Evolutionary conservation across 345 rosid genomes (phyloP), one percentile per base, ranked within the genome.

Genomic region (Angophora floribunda): DNA sequence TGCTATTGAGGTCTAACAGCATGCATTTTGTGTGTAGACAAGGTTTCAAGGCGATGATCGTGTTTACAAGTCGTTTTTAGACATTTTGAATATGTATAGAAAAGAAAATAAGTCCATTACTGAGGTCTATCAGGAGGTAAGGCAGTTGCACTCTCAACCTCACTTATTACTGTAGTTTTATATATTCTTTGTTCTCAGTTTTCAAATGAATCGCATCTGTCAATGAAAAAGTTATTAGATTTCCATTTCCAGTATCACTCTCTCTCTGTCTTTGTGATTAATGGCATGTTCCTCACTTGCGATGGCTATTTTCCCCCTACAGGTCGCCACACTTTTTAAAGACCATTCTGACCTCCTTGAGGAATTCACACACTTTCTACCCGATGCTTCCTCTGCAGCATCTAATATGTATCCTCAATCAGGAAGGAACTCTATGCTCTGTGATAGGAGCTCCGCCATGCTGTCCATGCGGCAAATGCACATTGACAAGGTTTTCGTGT

Each of bases 11-110:
- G 28, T 85, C 44, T 82, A 85, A 86, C 82, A 89, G 59, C 70
- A 79, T 41, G 52, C 86, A 86, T 50, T 52, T 90, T 70, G 75
- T 86, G 88, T 91, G 88, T 94, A 97, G 99, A 96, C 95, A 86
- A 96, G 99, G 89, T 97, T 97, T 94, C 98, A 95, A 89, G 97
- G 97, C 7, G 98, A 97, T 88, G 99, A 97, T 91, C 98, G 90
- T 89, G 99, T 95, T 50, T 97, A 97, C 92, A 97, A 97, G 89
- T 96, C 99, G 47, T 97, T 97, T 90, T 93, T 97, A 90, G 99
- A 96, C 94, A 95, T 97, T 88, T 91, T 97, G 91, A 96, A 96
- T 93, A 93, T 97, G 98, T 97, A 97, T 88, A 92, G 99, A 92
- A 97, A 95, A 91, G 99, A 97, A 91, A 95, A 94, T 91, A 97